Evolutionary conservation across 164 flowering plant genomes (phyloP).

Genomic region (Warburgia ugandensis): DNA sequence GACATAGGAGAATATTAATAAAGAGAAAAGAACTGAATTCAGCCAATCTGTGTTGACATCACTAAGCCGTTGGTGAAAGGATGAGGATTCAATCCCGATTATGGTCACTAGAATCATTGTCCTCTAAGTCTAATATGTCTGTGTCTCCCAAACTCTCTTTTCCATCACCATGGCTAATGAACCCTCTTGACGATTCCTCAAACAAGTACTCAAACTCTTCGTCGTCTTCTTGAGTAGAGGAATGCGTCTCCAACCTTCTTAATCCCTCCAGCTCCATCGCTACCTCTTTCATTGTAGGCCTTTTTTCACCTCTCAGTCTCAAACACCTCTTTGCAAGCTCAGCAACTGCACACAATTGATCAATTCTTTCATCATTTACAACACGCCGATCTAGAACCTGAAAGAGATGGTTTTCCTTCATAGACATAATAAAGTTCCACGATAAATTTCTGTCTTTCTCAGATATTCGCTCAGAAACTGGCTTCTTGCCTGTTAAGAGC

Average conservation of each 20-base stretch:
- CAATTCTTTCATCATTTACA: background rate
- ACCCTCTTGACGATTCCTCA: too few species aligned
- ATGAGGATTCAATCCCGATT: too few species aligned
- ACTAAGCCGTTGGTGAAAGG: too few species aligned
- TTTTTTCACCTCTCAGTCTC: background rate
- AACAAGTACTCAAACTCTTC: background rate
- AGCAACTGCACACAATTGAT: background rate
- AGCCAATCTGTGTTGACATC: too few species aligned
- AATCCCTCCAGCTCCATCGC: conserved; percentile 1
- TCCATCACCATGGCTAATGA: too few species aligned
- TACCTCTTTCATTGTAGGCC: conserved; percentile 5
- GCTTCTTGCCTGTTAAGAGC: conserved; percentile 8
- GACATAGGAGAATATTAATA: too few species aligned
- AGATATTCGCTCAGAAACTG: background rate
- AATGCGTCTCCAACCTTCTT: background rate
- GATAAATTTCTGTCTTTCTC: conserved; percentile 1
- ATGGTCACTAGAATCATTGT: too few species aligned
- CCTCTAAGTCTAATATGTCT: too few species aligned
- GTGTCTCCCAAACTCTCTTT: too few species aligned
- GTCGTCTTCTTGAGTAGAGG: background rate
- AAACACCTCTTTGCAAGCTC: background rate
- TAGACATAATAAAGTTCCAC: background rate
- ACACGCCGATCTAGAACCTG: background rate
- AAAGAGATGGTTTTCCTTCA: conserved; percentile 4
- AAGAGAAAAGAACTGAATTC: too few species aligned